Evolutionary conservation across 2,329 filamentous ascomycete species (phyloP), one percentile per base, ranked within the genome.

Genomic region (Cercospora janseana): DNA sequence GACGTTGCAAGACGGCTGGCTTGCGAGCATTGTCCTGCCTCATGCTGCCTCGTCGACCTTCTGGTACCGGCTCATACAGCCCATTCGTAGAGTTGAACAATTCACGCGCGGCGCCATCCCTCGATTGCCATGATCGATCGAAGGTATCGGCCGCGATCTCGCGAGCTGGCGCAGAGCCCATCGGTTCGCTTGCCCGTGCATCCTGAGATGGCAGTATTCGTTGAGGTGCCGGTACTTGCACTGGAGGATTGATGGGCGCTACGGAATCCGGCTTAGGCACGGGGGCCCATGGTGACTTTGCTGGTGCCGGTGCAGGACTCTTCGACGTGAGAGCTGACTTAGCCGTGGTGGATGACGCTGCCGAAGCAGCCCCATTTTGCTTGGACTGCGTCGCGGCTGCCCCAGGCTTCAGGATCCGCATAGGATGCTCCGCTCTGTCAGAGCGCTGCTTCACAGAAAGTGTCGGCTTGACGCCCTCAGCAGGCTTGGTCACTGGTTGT

Each of bases 61-160:
- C 89, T 45, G 80, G 75, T 3, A 91, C 92, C 12, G 91, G 90
- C 66, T 97, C 92, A 61, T 95, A 95, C 43, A 89, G 85, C 13
- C 92, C 92, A 46, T 89, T 95, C 48, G 94, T 87, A n/a, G 92
- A 95, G 67, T 97, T 96, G 72, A 84, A 97, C 0, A 97, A 75
- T 68, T 97, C 91, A 49, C 87, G 79, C 55, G 81, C 83, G 8
- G 79, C 76, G 49, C 79, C 76, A 4, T 83, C 80, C 55, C 62
- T 59, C 40, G 95, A 89, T 62, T 87, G 80, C 85, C 88, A 95
- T 26, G 85, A 82, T 55, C 93, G 81, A 66, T 86, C 94, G 64
- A 96, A 97, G 59, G 95, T 92, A 68, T 97, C 93, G 0, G 91
- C 87, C 4, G 90, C 88, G 56, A 96, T 95, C 66, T 97, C 91